Conservation (phyloP, 2,329 filamentous ascomycete genomes). For the Pestalotiopsis sp. region DNA sequence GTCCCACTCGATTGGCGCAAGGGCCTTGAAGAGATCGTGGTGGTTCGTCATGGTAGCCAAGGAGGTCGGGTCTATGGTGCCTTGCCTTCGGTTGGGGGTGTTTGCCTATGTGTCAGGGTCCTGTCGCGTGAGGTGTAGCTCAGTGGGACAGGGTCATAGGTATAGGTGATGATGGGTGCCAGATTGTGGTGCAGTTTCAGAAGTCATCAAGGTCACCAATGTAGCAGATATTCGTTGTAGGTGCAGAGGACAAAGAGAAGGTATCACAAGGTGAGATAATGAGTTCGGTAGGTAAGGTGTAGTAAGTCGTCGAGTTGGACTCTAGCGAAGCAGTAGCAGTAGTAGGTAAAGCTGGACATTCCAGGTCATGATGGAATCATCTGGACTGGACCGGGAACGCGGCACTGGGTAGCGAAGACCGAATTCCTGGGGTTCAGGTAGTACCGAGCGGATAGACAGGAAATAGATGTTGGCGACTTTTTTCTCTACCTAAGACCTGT, state of each 20-base stretch:
- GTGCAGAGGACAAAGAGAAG: background rate
- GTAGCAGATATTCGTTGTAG: background rate
- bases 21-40: conserved; percentile 55
- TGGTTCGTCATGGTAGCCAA: conserved; percentile 3
- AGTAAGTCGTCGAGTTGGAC: background rate
- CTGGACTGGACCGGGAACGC: background rate
- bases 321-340: background rate
- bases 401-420: background rate
- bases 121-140: background rate
- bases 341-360: background rate
- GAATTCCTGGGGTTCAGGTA: no score
- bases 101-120: background rate
- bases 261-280: background rate
- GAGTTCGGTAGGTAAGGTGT: background rate
- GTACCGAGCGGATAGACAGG: background rate
- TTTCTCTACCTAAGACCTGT: background rate
- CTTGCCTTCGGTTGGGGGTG: background rate
- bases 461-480: background rate
- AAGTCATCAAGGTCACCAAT: background rate
- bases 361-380: background rate
- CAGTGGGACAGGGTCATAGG: background rate
- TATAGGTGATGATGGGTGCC: background rate
- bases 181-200: background rate
- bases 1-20: conserved; percentile 54
- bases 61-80: background rate